Conservation (phyloP, 2,329 filamentous ascomycete species). For the Cladosporium sp. region DNA sequence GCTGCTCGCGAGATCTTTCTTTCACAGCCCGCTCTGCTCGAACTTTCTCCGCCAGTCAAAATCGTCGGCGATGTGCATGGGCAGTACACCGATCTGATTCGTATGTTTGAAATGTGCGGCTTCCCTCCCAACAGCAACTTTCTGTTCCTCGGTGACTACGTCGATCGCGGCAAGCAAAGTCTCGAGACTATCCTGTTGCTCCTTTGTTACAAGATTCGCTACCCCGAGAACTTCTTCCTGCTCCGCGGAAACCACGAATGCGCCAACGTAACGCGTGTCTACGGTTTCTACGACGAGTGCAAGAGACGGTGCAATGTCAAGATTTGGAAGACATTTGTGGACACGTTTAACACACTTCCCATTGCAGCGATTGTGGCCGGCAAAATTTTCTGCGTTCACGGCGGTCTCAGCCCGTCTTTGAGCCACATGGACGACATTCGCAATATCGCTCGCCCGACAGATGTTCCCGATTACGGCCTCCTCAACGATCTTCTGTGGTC, state of each 20-base stretch:
- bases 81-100: conserved; percentile 91
- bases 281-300: conserved; percentile 97
- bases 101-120: conserved; percentile 98
- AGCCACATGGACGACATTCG: conserved; percentile 98
- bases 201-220: conserved; percentile 95
- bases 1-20: conserved; percentile 84
- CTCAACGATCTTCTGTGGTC: conserved; percentile 96
- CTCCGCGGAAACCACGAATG: conserved; percentile 94
- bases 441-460: conserved; percentile 88
- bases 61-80: conserved; percentile 96
- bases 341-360: conserved; percentile 91
- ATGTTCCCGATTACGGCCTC: conserved; percentile 93
- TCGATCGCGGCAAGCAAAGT: conserved; percentile 92
- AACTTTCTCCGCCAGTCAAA: conserved; percentile 91
- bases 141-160: conserved; percentile 91
- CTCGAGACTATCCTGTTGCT: conserved; percentile 89
- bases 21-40: conserved; percentile 83
- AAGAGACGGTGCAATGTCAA: conserved; percentile 95
- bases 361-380: conserved; percentile 95
- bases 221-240: conserved; percentile 94
- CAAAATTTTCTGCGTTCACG: conserved; percentile 97
- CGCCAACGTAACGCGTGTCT: conserved; percentile 90
- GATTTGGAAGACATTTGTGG: conserved; percentile 96
- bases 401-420: conserved; percentile 83
- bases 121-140: conserved; percentile 91